Evolutionary conservation across 164 flowering plant genomes (phyloP).

Genomic region (Umbilicus rupestris): DNA sequence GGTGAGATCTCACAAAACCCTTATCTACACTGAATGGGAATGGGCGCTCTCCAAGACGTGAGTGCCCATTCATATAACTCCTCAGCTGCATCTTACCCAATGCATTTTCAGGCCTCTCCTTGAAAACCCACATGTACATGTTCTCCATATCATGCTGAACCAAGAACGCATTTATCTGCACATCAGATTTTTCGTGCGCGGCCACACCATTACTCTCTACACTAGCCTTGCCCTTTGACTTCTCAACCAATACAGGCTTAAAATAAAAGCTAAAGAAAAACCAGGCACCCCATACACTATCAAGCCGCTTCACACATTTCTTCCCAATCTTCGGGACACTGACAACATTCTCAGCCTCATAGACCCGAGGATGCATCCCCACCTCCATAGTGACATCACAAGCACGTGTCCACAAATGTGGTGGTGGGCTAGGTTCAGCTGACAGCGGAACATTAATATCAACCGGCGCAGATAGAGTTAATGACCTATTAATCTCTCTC

Average conservation of each 20-base stretch:
- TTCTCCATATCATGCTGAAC: conserved; percentile 40
- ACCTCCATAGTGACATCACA: conserved; percentile 23
- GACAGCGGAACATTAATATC: conserved; percentile 48
- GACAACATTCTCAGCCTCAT: conserved; percentile 18
- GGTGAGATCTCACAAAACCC: conserved; percentile 29
- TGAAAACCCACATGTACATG: conserved; percentile 34
- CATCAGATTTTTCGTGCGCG: conserved; percentile 27
- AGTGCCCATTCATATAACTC: conserved; percentile 33
- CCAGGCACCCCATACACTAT: conserved; percentile 38
- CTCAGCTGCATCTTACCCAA: conserved; percentile 35
- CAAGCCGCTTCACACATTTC: conserved; percentile 24
- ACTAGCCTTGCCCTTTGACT: conserved; percentile 20
- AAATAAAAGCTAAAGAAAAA: conserved; percentile 32
- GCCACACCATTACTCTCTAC: conserved; percentile 27
- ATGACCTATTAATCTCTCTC: conserved; percentile 26
- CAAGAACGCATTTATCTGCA: conserved; percentile 21
- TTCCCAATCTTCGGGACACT: conserved; percentile 20
- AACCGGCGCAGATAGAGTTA: conserved; percentile 25
- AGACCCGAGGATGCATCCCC: conserved; percentile 22
- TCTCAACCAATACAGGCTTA: conserved; percentile 26
- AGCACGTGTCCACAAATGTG: conserved; percentile 17
- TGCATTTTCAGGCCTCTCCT: conserved; percentile 34
- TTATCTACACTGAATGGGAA: conserved; percentile 29
- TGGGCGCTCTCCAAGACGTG: conserved; percentile 26
- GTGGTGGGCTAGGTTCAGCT: conserved; percentile 30